A percentile compares a stretch with the other conserved stretches of the same genome.
Conservation (phyloP, 2,329 filamentous ascomycete species). For the Blastomyces gilchristii region DNA sequence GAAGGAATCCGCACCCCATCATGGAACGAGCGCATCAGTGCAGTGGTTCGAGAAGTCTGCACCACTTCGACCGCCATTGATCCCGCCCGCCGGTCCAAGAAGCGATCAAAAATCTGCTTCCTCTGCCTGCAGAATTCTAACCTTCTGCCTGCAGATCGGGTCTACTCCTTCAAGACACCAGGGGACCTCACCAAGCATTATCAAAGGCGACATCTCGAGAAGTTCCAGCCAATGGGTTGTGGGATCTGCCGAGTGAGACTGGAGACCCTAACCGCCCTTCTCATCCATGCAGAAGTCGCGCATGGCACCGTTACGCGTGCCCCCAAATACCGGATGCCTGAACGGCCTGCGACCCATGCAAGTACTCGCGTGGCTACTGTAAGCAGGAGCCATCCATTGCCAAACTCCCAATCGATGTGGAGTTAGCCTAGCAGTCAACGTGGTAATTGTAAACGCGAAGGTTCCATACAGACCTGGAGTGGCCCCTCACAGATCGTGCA, state of each 20-base stretch:
- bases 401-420: too few species aligned
- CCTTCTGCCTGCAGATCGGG: background rate
- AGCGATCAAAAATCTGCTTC: background rate
- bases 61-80: too few species aligned
- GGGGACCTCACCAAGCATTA: conserved; percentile 1
- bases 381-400: too few species aligned
- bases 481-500: too few species aligned
- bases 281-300: background rate
- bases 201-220: conserved; percentile 1
- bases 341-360: too few species aligned
- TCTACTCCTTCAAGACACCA: background rate
- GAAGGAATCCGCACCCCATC: background rate
- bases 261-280: background rate
- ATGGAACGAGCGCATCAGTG: background rate
- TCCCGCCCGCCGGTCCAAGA: background rate
- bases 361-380: too few species aligned
- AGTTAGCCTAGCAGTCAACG: too few species aligned
- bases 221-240: background rate
- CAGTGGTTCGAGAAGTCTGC: background rate
- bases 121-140: conserved; percentile 1
- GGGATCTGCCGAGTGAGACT: background rate
- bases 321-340: background rate
- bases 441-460: too few species aligned
- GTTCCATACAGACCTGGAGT: too few species aligned
- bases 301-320: background rate